A percentile compares a stretch with the other conserved stretches of the same genome.
Conservation (phyloP, 306 rosid genomes). For the Prunus kanzakura region DNA sequence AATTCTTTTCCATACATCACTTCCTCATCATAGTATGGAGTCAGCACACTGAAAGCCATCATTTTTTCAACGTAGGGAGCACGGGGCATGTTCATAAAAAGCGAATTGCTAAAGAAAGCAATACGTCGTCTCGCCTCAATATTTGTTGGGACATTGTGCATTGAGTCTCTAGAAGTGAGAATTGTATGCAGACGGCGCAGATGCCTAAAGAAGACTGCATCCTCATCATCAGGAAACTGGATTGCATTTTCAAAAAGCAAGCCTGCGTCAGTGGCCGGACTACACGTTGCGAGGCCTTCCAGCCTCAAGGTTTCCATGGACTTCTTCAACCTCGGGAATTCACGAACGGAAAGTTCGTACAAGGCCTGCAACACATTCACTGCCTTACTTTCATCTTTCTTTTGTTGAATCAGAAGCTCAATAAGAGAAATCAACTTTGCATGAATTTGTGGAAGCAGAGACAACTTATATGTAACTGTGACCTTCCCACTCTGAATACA, state of each 20-base stretch:
- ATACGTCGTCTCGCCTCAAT: conserved; percentile 77
- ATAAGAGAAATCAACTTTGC: conserved; percentile 61
- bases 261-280: conserved; percentile 39
- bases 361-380: conserved; percentile 80
- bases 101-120: conserved; percentile 90
- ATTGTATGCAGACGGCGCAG: conserved; percentile 74
- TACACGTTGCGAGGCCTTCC: conserved; percentile 59
- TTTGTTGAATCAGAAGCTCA: conserved; percentile 44
- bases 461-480: conserved; percentile 38
- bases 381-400: conserved; percentile 46
- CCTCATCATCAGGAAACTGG: conserved; percentile 56
- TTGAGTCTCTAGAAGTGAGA: conserved; percentile 80
- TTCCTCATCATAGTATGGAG: conserved; percentile 93
- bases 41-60: conserved; percentile 86
- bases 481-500: conserved; percentile 40
- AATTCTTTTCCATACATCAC: conserved; percentile 60
- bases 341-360: conserved; percentile 71
- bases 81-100: conserved; percentile 96
- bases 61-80: conserved; percentile 84
- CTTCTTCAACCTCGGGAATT: conserved; percentile 59
- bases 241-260: conserved; percentile 75
- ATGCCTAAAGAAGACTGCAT: conserved; percentile 51
- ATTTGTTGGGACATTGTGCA: conserved; percentile 80
- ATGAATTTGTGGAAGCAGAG: conserved; percentile 59
- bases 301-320: conserved; percentile 35